Conservation (phyloP, 164 flowering plant species). For the Dillenia turbinata region DNA sequence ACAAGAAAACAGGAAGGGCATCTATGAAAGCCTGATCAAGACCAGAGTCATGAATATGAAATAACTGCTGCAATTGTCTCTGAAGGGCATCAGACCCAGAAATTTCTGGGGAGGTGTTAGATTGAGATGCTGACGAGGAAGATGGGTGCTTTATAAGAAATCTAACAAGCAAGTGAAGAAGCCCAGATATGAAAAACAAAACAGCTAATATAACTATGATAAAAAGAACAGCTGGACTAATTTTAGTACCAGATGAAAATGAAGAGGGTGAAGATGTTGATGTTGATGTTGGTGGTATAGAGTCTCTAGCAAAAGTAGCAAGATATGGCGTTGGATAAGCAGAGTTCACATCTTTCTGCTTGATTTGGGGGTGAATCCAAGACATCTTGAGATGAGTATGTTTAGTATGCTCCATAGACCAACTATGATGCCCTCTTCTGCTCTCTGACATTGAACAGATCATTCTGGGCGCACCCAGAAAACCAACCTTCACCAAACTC, state of each 20-base stretch:
- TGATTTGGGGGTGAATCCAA: slow-evolving; percentile 30
- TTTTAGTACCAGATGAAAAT: slow-evolving; percentile 37
- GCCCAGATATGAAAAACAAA: slow-evolving; percentile 60
- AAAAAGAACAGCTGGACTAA: slow-evolving; percentile 63
- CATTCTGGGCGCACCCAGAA: too few species aligned
- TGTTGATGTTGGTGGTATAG: too few species aligned
- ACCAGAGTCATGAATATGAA: slow-evolving; percentile 65
- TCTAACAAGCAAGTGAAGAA: slow-evolving; percentile 65
- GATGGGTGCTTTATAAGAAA: slow-evolving; percentile 53
- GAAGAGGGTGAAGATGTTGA: slow-evolving; percentile 19
- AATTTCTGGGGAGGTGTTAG: slow-evolving; percentile 38
- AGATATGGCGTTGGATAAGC: slow-evolving; percentile 30
- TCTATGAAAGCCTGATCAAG: slow-evolving; percentile 67
- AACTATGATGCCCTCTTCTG: neutral
- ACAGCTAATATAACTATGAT: slow-evolving; percentile 61
- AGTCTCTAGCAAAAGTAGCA: too few species aligned
- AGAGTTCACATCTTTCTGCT: slow-evolving; percentile 26
- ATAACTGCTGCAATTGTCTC: slow-evolving; percentile 66
- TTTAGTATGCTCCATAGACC: slow-evolving; percentile 7
- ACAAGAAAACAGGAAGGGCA: slow-evolving; percentile 60
- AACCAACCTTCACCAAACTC: too few species aligned
- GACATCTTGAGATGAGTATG: slow-evolving; percentile 39
- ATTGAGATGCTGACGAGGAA: slow-evolving; percentile 30
- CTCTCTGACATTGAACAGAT: slow-evolving; percentile 16
- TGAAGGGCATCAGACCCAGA: slow-evolving; percentile 53